Evolutionary conservation across 2,329 filamentous ascomycete species (phyloP).

Genomic region (Stemphylium vesicarium): DNA sequence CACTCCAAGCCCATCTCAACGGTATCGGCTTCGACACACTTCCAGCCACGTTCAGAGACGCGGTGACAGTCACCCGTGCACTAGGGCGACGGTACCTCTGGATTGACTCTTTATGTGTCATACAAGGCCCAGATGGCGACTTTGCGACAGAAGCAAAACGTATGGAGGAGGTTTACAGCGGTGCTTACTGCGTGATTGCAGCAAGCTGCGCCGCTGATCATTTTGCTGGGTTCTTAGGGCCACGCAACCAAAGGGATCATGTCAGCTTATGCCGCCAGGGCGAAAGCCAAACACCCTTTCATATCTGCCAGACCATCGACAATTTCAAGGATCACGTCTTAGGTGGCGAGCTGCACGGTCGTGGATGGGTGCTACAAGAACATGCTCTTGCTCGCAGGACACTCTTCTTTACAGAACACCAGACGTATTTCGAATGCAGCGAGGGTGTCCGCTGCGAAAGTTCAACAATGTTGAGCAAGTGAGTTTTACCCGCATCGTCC

Average conservation of each 20-base stretch:
- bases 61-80: slow-evolving; percentile 21
- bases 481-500: slow-evolving; percentile 2
- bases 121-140: slow-evolving; percentile 30
- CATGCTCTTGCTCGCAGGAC: slow-evolving; percentile 33
- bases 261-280: neutral
- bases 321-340: slow-evolving; percentile 31
- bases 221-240: slow-evolving; percentile 19
- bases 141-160: slow-evolving; percentile 23
- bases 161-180: slow-evolving; percentile 36
- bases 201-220: slow-evolving; percentile 21
- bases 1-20: neutral
- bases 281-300: neutral
- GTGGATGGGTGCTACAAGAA: slow-evolving; percentile 39
- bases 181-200: slow-evolving; percentile 30
- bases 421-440: slow-evolving; percentile 39
- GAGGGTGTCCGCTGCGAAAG: slow-evolving; percentile 29
- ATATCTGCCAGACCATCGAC: slow-evolving; percentile 27
- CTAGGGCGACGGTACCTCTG: slow-evolving; percentile 31
- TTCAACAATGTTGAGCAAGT: slow-evolving; percentile 22
- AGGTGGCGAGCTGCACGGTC: slow-evolving; percentile 19
- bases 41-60: slow-evolving; percentile 30
- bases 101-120: slow-evolving; percentile 39
- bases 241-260: neutral
- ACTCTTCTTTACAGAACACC: slow-evolving; percentile 32
- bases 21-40: neutral